Evolutionary conservation across 2,329 filamentous ascomycete genomes (phyloP), one percentile per base, ranked within the genome.

Genomic region (Cytospora paraplurivora): DNA sequence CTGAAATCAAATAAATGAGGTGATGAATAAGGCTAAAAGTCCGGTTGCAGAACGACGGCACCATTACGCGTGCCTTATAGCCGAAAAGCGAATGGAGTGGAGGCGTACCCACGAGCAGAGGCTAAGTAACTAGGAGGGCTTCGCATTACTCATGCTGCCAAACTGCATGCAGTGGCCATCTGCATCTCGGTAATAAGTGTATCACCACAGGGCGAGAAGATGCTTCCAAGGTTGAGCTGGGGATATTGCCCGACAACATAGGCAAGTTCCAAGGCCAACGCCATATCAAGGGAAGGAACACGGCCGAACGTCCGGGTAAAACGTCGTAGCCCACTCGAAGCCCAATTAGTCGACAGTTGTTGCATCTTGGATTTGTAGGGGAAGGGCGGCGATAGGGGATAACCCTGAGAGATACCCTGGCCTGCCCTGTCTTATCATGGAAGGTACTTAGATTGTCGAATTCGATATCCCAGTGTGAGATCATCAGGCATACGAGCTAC

Each of bases 51-150:
- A 41, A 37, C 44, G 56, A 51, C 54, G 37, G 27, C 17, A 49
- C 50, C n/a, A 21, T 10, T 49, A 49, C 51, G 51, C 58, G 51
- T 55, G 50, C 56, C 38, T 58, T 58, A 58, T 58, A 58, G 44
- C 60, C 60, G 60, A 62, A 54, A 47, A 37, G 38, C 38, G 60
- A 62, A 47, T n/a, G 33, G 60, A 32, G 47, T 57, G 53, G 41
- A 44, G 21, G 60, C 49, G 61, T 59, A 41, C 37, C 61, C 61
- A 63, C 50, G 49, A 62, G 50, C 50, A 44, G 44, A 38, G n/a
- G 33, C 35, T 41, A 27, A 12, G 44, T 21, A 19, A 4, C 44
- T 21, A 21, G 44, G 44, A 19, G 21, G 44, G 44, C 17, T 8
- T 47, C n/a, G 7, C 19, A 27, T 38, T 19, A 8, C 35, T 21